phyloP scores from a whole-genome alignment of 345 rosid species.

The Citrus hindsii region DNA sequence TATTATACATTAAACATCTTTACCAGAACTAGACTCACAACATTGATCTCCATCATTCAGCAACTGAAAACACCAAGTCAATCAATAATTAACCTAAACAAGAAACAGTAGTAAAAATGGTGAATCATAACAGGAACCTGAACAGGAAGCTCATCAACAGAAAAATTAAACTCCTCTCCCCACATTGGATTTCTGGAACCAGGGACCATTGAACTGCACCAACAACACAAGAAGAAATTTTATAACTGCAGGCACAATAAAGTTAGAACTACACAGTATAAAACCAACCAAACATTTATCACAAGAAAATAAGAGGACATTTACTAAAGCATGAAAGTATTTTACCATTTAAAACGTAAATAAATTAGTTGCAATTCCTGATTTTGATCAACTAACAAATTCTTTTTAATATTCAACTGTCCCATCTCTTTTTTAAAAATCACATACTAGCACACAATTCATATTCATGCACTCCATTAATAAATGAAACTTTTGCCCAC shows the following conservation, averaged over 20 bases:
- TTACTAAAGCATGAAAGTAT: not conserved
- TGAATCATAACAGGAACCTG: constrained; percentile 47
- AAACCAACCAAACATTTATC: not conserved
- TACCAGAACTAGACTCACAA: not conserved
- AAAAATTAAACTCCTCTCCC: constrained; percentile 97
- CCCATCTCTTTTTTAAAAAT: not conserved
- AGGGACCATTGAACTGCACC: constrained; percentile 90
- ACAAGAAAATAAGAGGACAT: not conserved
- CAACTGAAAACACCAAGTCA: not conserved
- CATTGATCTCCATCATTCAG: constrained; percentile 2
- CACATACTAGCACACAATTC: not conserved
- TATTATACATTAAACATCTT: not conserved
- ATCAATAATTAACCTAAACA: not conserved
- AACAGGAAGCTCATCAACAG: constrained; percentile 84
- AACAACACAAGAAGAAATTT: constrained; percentile 19
- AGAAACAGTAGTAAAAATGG: not conserved
- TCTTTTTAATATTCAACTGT: not conserved
- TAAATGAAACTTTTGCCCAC: not conserved
- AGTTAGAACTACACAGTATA: not conserved
- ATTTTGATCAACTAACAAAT: not conserved
- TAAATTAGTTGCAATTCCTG: not conserved
- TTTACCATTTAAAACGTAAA: not conserved
- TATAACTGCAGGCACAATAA: not conserved
- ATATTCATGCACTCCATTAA: not conserved
- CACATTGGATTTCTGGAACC: constrained; percentile 99